Base-by-base conservation (phyloP, 2,329 filamentous ascomycete genomes). In the Chlorencoelia australis region DNA sequence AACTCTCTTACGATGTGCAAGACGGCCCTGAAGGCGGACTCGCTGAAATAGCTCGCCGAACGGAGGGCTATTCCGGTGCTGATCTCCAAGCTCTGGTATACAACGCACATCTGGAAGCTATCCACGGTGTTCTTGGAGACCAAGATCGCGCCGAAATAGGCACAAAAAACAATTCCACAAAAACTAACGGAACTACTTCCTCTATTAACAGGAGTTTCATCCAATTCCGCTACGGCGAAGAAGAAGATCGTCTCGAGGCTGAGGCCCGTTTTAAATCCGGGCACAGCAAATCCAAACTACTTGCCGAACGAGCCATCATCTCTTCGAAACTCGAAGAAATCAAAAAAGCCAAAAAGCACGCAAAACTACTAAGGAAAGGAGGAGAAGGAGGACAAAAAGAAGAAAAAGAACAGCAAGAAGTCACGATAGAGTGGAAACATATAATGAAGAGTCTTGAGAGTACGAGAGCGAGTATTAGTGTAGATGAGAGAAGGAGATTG, bases 101-200 rank as follows among this genome's bases (percentile, higher is more conserved):
- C 52, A 98, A 98, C 49, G 88, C 91, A 0, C 91, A 98, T 57
- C 71, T 98, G 5, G 89, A 96, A 63, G 91, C 91, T 18, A 95
- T 98, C 46, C 91, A 98, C 56, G 88, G 95, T 48, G 78, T 93
- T 2, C 72, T 98, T 1, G 80, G 76, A 36, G 75, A 79, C 51
- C 66, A 75, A 19, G 65, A 71, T 21, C 51, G 56, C 18, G 49
- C 52, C 17, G 53, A 61, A 15, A 36, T 53, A 15, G 55, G 51
- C 13, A 56, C 49, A 5, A 40, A 43, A 16, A 35, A 39, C 13
- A 32, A 35, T 14, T 35, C 46, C 40, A 30, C 36, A 18, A 49
- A 55, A 48, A 53, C 32, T 41, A 53, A 52, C 20, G 49, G 49
- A 2, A 41, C 36, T 17, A 41, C 36, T 17, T 40, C 38, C 5